Base-by-base conservation (phyloP, 2,329 filamentous ascomycete species). In the Aspergillus hortae region DNA sequence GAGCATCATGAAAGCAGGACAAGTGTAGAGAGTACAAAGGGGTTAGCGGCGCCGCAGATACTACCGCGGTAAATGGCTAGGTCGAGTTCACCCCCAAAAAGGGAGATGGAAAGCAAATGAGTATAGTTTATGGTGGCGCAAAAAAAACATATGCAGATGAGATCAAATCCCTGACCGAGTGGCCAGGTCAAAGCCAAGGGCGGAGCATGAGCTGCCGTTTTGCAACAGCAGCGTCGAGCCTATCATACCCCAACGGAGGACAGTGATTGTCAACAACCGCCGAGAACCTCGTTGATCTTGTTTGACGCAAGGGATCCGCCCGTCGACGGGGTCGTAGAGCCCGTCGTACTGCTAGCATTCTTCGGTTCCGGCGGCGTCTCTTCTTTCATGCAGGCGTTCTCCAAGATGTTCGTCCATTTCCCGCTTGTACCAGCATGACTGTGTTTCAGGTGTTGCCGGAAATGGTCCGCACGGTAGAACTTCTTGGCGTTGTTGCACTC, bases 401-500 rank as follows among this genome's bases (percentile, higher is more conserved):
- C 94, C 32, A 99, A 79, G 81, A 96, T 92, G 72, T 97, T 97
- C 11, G 94, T 99, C 94, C 94, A 99, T 73, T 97, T 97, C 30
- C 94, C 94, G 71, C 91, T 96, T 0, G 90, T 92, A 33, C 94
- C 94, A 35, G 89, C 90, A 73, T 97, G 94, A 69, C 91, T 96
- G 71, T 99, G 94, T 78, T 97, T 99, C 53, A 99, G 78, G 73
- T 99, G 94, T 72, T 99, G 94, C 54, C 94, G 86, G 79, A 99
- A 99, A 70, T 99, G 94, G 71, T 99, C 94, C 32, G 94, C 94
- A 35, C 94, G 84, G 76, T 89, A 99, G 71, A 99, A 99, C 71
- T 97, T 97, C 79, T 99, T 99, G 61, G 89, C 88, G 65, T 94
- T 91, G 71, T 99, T 99, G 81, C 94, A 99, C 74, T 97, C 94